Percentiles rank a stretch among this genome's conserved stretches.
These are phyloP conservation scores for Monosporozyma yasuniensis DNA, from an alignment of 805 yeast genomes.

Conservation along the genomic window DNA sequence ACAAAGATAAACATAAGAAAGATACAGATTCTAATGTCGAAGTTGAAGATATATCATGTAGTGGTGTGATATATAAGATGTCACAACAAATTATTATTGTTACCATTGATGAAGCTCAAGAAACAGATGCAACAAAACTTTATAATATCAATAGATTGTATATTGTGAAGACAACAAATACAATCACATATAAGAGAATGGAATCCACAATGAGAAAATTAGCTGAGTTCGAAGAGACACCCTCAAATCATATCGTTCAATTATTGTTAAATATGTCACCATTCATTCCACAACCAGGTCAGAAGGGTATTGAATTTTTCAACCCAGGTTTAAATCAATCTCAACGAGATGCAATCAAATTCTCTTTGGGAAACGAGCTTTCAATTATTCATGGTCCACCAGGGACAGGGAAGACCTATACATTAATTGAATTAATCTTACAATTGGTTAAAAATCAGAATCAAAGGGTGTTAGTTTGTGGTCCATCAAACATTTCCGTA, in stretches of 20 bases:
- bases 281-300: constrained; percentile 8
- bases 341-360: constrained; percentile 63
- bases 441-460: constrained; percentile 48
- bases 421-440: constrained; percentile 70
- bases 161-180: constrained; percentile 46
- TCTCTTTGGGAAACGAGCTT: constrained; percentile 52
- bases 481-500: constrained; percentile 88
- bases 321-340: constrained; percentile 42
- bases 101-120: constrained; percentile 51
- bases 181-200: constrained; percentile 71
- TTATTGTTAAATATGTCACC: constrained; percentile 36
- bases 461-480: constrained; percentile 72
- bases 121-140: constrained; percentile 42
- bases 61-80: constrained; percentile 59
- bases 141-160: constrained; percentile 19
- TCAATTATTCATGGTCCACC: constrained; percentile 69
- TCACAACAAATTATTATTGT: constrained; percentile 41
- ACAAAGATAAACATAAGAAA: constrained; percentile 16
- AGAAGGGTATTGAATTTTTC: constrained; percentile 9
- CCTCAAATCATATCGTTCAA: constrained; percentile 34
- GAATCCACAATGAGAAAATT: constrained; percentile 63
- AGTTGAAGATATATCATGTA: constrained; percentile 30
- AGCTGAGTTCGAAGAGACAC: constrained; percentile 36
- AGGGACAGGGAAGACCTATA: constrained; percentile 76
- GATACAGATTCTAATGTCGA: constrained; percentile 10